Percentiles rank a stretch among this genome's conserved stretches.
These are phyloP conservation scores for Coniochaeta ligniaria DNA, from an alignment of 2,329 filamentous ascomycete species.

Conservation along the genomic window DNA sequence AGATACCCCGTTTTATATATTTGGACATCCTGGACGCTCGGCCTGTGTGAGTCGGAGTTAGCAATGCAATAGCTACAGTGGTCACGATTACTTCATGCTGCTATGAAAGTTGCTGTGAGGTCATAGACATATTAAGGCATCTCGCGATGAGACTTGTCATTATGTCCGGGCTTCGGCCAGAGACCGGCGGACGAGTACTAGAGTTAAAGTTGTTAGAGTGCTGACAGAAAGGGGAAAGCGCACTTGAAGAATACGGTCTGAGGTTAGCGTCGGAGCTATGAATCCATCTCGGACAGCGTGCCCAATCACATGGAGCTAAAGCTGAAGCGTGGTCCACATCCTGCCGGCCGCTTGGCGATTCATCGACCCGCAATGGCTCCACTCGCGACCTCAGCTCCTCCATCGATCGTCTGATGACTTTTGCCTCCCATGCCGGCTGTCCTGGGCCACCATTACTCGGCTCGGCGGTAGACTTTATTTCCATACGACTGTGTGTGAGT, in stretches of 20 bases:
- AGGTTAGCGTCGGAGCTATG: constrained; percentile 7
- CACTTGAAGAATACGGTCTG: constrained; percentile 5
- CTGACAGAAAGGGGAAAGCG: constrained; percentile 3
- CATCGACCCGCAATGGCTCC: background rate
- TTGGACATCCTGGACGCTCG: background rate
- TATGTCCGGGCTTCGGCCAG: background rate
- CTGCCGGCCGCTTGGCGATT: too few relatives aligned
- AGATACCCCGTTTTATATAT: background rate
- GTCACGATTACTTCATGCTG: background rate
- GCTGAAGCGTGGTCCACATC: background rate
- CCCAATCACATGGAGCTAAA: background rate
- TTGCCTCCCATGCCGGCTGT: too few relatives aligned
- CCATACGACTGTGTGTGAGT: background rate
- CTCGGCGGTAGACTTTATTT: background rate
- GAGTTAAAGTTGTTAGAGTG: background rate
- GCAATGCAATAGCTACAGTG: background rate
- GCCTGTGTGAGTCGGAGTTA: background rate
- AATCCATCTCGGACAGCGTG: background rate
- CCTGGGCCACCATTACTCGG: background rate
- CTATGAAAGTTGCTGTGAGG: background rate
- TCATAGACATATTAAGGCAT: background rate
- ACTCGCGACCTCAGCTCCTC: background rate
- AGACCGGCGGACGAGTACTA: background rate
- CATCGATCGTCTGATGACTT: background rate
- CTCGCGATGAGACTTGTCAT: background rate